Evolutionary conservation across 176 grass and related monocot species (phyloP).

Genomic region (Cymbopogon citratus): DNA sequence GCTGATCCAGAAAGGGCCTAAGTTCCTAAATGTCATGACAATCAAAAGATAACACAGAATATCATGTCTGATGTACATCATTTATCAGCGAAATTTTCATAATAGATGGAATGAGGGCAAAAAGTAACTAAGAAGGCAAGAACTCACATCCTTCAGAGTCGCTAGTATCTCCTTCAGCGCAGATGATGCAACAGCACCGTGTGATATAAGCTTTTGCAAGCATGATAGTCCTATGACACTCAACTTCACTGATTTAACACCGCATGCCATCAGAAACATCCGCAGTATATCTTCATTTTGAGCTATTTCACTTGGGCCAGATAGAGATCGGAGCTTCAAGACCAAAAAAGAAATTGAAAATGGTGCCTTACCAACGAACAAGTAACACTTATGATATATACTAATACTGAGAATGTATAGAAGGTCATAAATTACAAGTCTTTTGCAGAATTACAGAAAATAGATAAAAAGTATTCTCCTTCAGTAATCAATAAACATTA

Average conservation of each 20-base stretch:
- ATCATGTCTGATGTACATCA: background rate
- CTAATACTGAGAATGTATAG: background rate
- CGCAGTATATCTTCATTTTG: slow-evolving; percentile 81
- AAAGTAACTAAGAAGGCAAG: slow-evolving; percentile 2
- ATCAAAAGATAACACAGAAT: background rate
- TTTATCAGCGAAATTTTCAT: background rate
- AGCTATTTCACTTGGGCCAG: slow-evolving; percentile 78
- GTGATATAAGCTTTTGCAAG: slow-evolving; percentile 98
- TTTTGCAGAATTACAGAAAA: slow-evolving; percentile 2
- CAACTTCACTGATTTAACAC: slow-evolving; percentile 84
- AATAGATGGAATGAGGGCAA: slow-evolving; percentile 26
- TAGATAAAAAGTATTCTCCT: background rate
- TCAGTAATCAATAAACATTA: background rate
- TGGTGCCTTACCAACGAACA: background rate
- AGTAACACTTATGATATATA: background rate
- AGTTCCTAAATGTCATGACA: background rate
- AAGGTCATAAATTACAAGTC: background rate
- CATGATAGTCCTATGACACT: slow-evolving; percentile 95
- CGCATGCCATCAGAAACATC: slow-evolving; percentile 96
- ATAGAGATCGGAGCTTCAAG: slow-evolving; percentile 80
- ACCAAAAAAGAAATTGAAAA: slow-evolving; percentile 17
- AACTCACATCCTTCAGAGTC: slow-evolving; percentile 89
- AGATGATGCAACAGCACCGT: slow-evolving; percentile 75
- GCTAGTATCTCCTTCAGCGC: slow-evolving; percentile 80
- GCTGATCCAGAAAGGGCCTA: background rate